Evolutionary conservation across 2,329 filamentous ascomycete species (phyloP), one percentile per base, ranked within the genome.

Genomic region (Cercospora sojina): DNA sequence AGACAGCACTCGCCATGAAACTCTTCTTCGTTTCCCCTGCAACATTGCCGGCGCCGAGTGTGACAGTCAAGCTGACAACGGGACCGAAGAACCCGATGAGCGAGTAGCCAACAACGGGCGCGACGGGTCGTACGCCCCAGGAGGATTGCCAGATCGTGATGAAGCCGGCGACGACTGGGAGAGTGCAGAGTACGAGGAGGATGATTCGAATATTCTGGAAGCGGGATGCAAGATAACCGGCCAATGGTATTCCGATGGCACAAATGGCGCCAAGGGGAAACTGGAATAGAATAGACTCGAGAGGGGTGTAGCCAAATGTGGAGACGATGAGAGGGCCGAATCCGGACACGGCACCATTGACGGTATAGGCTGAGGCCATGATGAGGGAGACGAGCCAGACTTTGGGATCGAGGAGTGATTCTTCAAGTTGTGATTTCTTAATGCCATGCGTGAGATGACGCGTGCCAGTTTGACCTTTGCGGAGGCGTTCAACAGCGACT

Each of bases 371-470:
- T 3, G 64, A 61, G 3, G 62, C 23, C 20, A 58, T 55, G 27
- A 66, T 64, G 35, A 67, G 31, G 12, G 58, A 27, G 5, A 69
- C 29, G 3, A 68, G 53, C 84, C 85, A 88, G 0, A 85, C 86
- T 74, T 89, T 88, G 18, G 80, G 70, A 66, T 88, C 87, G 0
- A 81, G 67, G 9, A 84, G 74, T 0, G 86, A 80, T 71, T 90
- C 87, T 55, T 79, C 76, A 3, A 87, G 80, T 67, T 84, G 82
- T 2, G 80, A 76, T 82, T 81, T 83, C 69, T 84, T 83, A 20
- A 59, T 59, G 32, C 41, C n/a, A 13, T 59, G 43, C 0, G 43
- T 49, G 20, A 49, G 35, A 2, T 59, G 35, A 1, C 57, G 57
- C 8, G 41, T 38, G 23, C 57, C 57, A 16, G 57, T 59, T 27